Base-by-base conservation (phyloP, 495 filamentous ascomycete genomes). In the Diplogelasinospora grovesii region DNA sequence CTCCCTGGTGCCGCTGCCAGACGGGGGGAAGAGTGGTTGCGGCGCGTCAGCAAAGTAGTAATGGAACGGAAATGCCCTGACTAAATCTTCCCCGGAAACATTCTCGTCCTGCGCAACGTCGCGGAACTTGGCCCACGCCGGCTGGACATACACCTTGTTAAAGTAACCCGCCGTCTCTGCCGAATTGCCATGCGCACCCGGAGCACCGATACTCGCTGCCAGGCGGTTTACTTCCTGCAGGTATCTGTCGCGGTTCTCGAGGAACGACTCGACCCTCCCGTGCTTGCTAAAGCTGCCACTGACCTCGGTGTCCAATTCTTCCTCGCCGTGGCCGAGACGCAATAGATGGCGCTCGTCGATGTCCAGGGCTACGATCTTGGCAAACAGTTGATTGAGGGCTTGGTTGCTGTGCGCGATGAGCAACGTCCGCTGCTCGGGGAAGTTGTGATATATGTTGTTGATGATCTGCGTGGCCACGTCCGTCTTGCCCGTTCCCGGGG, bases 401-500 rank as follows among this genome's bases (percentile, higher is more conserved):
- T 99, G 92, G 52, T 99, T 99, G 61, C 89, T 95, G 61, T 97
- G 92, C 8, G 92, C 93, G 48, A 99, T 82, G 26, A 99, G 78
- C 18, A 99, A 67, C 0, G 89, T 99, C 29, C 89, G 81, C 58
- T 99, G 88, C 19, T 74, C 71, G 11, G 93, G 92, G 57, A 95
- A 97, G 64, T 95, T 92, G 67, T 96, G 93, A 60, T 97, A 99
- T 38, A 99, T 84, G 56, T 96, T 96, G 72, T 86, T 95, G 65
- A 99, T 97, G 48, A 97, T 93, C 59, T 99, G 92, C 3, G 90
- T 96, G 19, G 87, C 88, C 40, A 99, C 93, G 63, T 99, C 92
- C 20, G 92, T 99, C 67, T 99, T 99, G 42, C 92, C 92, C 3
- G 92, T 99, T 10, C 92, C 92, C 7, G 92, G 92, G 27, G 92